Conservation (phyloP, 441 rosid genomes). For the Gossypium gossypioides region DNA sequence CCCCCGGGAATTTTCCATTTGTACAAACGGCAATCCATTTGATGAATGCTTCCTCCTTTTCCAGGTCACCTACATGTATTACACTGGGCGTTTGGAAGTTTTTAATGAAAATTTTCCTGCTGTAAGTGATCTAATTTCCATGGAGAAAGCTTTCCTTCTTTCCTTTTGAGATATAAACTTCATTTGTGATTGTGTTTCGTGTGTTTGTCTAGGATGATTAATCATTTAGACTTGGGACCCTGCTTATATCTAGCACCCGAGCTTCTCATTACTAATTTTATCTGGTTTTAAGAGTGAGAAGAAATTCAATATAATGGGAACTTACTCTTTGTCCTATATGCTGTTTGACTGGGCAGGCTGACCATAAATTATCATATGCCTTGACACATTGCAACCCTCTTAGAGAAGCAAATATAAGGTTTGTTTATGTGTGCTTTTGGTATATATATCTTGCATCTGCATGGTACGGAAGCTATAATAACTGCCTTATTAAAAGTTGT, state of each 20-base stretch:
- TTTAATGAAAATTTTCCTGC: slow-evolving; percentile 89
- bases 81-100: slow-evolving; percentile 94
- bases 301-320: neutral
- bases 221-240: neutral
- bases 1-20: neutral
- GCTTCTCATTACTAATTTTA: neutral
- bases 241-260: neutral
- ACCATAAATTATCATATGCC: slow-evolving; percentile 80
- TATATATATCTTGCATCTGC: slow-evolving; percentile 16
- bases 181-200: neutral
- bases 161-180: neutral
- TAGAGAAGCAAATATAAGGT: slow-evolving; percentile 76
- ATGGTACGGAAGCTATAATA: neutral
- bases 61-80: slow-evolving; percentile 97
- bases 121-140: slow-evolving; percentile 33
- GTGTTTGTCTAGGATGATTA: neutral
- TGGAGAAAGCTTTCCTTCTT: neutral
- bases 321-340: neutral
- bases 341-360: slow-evolving; percentile 57
- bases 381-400: slow-evolving; percentile 61
- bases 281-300: neutral
- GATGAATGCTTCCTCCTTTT: slow-evolving; percentile 11
- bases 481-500: neutral
- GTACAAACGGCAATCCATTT: slow-evolving; percentile 6
- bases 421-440: slow-evolving; percentile 20